Evolutionary conservation across 2,329 filamentous ascomycete genomes (phyloP).

Genomic region (Aspergillus sp.): DNA sequence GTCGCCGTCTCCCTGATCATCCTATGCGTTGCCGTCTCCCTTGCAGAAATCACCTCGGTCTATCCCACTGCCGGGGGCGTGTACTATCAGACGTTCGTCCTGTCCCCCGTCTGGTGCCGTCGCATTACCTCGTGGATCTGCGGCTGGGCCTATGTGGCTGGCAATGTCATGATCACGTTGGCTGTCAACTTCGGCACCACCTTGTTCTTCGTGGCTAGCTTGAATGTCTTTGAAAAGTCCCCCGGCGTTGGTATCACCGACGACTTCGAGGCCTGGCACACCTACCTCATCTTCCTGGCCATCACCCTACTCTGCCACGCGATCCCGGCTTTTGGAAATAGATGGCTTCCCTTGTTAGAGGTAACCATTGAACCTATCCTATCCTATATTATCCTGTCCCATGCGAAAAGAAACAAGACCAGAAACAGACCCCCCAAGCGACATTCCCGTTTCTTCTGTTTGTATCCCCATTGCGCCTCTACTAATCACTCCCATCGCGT

Average conservation of each 20-base stretch:
- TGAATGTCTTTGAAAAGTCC: slow-evolving; percentile 54
- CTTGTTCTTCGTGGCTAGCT: slow-evolving; percentile 54
- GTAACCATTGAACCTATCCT: slow-evolving; percentile 46
- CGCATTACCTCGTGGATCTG: slow-evolving; percentile 67
- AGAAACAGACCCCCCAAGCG: not conserved
- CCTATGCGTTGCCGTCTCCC: slow-evolving; percentile 60
- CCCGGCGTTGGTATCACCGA: slow-evolving; percentile 55
- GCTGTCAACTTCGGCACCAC: slow-evolving; percentile 72
- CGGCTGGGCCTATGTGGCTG: slow-evolving; percentile 72
- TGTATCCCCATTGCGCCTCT: not conserved
- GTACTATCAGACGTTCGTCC: slow-evolving; percentile 68
- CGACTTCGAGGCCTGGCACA: slow-evolving; percentile 59
- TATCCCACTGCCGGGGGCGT: slow-evolving; percentile 67
- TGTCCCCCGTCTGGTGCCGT: slow-evolving; percentile 62
- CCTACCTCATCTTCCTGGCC: slow-evolving; percentile 67
- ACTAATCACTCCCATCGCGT: not conserved
- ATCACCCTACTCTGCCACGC: slow-evolving; percentile 61
- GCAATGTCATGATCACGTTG: slow-evolving; percentile 75
- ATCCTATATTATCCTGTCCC: not conserved
- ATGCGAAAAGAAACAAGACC: not conserved
- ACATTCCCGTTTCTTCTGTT: not conserved
- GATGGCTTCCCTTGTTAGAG: slow-evolving; percentile 60
- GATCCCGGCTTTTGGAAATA: slow-evolving; percentile 54
- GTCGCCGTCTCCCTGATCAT: slow-evolving; percentile 63
- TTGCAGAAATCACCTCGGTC: slow-evolving; percentile 67